Base-by-base conservation (phyloP, 2,329 filamentous ascomycete genomes). In the Diplocarpon mali region DNA sequence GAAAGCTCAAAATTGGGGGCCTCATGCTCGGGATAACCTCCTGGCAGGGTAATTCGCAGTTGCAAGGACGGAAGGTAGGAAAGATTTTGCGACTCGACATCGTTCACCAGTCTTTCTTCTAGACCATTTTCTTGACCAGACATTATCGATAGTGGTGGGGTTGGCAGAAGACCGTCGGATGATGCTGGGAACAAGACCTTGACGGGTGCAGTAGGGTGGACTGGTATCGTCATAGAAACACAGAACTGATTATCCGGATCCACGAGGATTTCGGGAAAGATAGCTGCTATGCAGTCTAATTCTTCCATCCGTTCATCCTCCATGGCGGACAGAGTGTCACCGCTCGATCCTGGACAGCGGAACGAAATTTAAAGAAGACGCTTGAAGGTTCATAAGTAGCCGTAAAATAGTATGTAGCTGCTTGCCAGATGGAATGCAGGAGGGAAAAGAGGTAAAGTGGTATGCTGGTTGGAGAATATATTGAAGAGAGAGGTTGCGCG, bases 241-340 rank as follows among this genome's bases (percentile, higher is more conserved):
- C 67, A 66, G 57, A 80, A 71, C 7, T 65, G 66, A 28, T 67
- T 54, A 6, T 65, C 57, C 37, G 67, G 60, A 15, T 68, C 59
- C 8, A 64, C 62, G 27, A 67, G 67, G 12, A 83, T 72, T 61
- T 83, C 80, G n/a, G 79, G 79, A 52, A 73, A 84, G 55, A 84
- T 83, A 50, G 78, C 76, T 45, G 69, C 65, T 45, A 83, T 69
- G 12, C 76, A 72, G 55, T 69, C 71, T 44, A 83, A 67, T 66
- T 83, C 79, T 38, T 70, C 65, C 44, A 68, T 62, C 40, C 79
- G 76, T 51, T 69, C 66, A 56, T 78, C 72, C 55, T 87, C 83
- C 56, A 72, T 76, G 68, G 83, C 73, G 57, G 45, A 48, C 47
- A 47, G 46, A 46, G 51, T 51, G 55, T 55, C 55, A 53, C 51